Conservation (phyloP, 2,329 filamentous ascomycete species). For the Beauveria australis region DNA sequence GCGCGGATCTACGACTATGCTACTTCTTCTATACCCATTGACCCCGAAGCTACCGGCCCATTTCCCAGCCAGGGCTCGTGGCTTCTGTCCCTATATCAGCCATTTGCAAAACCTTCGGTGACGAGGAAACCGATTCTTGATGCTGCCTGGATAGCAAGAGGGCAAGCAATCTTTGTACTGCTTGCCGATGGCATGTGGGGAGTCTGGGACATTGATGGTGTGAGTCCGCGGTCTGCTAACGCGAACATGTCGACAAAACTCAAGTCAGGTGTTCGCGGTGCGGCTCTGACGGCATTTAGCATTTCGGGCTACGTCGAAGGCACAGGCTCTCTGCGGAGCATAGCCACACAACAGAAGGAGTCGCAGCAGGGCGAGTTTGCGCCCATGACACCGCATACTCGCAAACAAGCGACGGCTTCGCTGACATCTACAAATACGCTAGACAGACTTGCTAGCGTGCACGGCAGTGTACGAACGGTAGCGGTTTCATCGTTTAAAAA, state of each 20-base stretch:
- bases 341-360: constrained; percentile 26
- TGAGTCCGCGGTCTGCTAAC: constrained; percentile 35
- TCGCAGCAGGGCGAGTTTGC: constrained; percentile 43
- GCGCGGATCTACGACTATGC: constrained; percentile 57
- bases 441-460: constrained; percentile 43
- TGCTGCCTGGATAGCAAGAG: constrained; percentile 53
- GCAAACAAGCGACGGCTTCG: constrained; percentile 42
- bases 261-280: constrained; percentile 45
- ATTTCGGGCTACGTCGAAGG: constrained; percentile 53
- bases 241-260: constrained; percentile 41
- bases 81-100: constrained; percentile 54
- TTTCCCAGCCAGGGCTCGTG: constrained; percentile 54
- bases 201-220: constrained; percentile 58
- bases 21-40: constrained; percentile 41
- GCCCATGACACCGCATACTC: constrained; percentile 56
- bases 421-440: constrained; percentile 34
- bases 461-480: constrained; percentile 44
- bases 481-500: constrained; percentile 35
- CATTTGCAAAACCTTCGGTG: constrained; percentile 41
- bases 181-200: constrained; percentile 60
- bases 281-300: constrained; percentile 50
- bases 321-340: constrained; percentile 43
- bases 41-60: constrained; percentile 41
- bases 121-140: constrained; percentile 53
- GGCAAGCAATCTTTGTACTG: constrained; percentile 49